phyloP scores from a whole-genome alignment of 495 filamentous ascomycete genomes.

The Aspergillus egyptiacus region DNA sequence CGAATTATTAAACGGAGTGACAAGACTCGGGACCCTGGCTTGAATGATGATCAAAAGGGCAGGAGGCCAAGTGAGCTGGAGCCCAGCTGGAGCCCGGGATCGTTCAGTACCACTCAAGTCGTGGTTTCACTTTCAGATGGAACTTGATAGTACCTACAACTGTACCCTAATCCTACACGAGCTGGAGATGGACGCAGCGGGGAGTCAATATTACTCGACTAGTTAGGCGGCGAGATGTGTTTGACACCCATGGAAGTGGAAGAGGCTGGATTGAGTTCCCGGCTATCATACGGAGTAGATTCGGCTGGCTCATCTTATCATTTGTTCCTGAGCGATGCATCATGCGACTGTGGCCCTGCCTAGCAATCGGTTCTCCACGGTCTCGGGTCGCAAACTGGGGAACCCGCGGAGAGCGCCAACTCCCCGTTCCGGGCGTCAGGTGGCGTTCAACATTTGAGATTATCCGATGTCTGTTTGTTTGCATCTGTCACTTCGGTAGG shows the following conservation, averaged over 20 bases:
- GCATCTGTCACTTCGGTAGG: too few relatives aligned
- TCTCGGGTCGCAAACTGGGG: slow-evolving; percentile 10
- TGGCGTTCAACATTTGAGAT: slow-evolving; percentile 12
- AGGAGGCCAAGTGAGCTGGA: slow-evolving; percentile 8
- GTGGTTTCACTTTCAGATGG: too few relatives aligned
- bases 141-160: too few relatives aligned
- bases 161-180: too few relatives aligned
- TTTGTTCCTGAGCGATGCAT: neutral
- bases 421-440: slow-evolving; percentile 13
- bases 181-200: too few relatives aligned
- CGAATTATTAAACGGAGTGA: slow-evolving; percentile 7
- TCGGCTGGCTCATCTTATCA: slow-evolving; percentile 3
- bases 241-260: too few relatives aligned
- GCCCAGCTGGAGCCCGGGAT: too few relatives aligned
- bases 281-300: slow-evolving; percentile 13
- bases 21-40: too few relatives aligned
- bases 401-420: slow-evolving; percentile 15
- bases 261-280: neutral
- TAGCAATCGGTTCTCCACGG: slow-evolving; percentile 13
- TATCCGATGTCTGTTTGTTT: slow-evolving; percentile 16
- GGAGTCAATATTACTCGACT: too few relatives aligned
- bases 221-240: too few relatives aligned
- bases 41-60: neutral
- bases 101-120: too few relatives aligned
- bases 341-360: slow-evolving; percentile 7